A percentile compares a stretch with the other conserved stretches of the same genome.
phyloP scores from a whole-genome alignment of 2,329 filamentous ascomycete species.

The Penicillium sp. region DNA sequence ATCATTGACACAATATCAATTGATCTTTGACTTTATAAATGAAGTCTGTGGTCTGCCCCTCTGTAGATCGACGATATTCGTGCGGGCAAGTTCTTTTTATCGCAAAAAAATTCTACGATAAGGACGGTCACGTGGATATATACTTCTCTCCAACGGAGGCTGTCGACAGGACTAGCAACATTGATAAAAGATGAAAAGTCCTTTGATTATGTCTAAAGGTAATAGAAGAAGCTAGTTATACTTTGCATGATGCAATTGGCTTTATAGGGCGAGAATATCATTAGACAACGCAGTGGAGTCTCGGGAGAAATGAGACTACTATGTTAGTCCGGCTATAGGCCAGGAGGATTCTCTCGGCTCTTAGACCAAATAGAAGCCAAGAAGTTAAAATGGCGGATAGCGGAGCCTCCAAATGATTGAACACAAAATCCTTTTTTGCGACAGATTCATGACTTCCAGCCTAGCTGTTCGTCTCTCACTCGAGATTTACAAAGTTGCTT shows the following conservation, averaged over 20 bases:
- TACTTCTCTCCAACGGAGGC: not conserved
- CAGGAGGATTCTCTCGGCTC: too few species aligned
- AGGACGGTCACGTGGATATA: not conserved
- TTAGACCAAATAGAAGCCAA: too few species aligned
- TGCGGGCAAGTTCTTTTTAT: conserved; percentile 6
- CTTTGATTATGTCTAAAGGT: not conserved
- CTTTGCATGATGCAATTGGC: not conserved
- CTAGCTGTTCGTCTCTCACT: not conserved
- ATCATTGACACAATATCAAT: not conserved
- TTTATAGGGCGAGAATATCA: not conserved
- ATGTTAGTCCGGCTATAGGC: too few species aligned
- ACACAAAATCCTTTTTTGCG: not conserved
- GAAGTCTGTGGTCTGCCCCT: conserved; percentile 2
- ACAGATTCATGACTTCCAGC: not conserved
- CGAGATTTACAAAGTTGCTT: not conserved
- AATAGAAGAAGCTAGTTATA: not conserved
- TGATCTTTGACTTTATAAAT: not conserved
- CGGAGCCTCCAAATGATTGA: too few species aligned
- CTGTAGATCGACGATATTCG: conserved; percentile 9
- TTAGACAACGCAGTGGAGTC: not conserved
- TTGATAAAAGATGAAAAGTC: not conserved
- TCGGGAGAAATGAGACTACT: not conserved
- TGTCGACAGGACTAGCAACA: not conserved
- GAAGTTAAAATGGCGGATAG: too few species aligned
- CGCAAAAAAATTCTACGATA: conserved; percentile 7